Base-by-base conservation (phyloP, 768 basidiomycete species). In the Tricholoma flavovirens region DNA sequence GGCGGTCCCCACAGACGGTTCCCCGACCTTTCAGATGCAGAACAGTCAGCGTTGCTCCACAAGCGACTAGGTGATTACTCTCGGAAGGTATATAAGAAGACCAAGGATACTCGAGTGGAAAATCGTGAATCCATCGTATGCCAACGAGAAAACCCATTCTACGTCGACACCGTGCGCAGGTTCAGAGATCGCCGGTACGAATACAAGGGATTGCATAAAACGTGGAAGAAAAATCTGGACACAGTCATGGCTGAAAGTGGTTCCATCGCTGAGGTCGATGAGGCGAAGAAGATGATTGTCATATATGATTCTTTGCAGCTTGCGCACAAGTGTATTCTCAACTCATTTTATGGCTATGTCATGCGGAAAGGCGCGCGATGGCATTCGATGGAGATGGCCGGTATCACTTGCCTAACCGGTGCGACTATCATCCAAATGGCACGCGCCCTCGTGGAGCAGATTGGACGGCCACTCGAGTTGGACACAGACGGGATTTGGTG, bases 311-410 rank as follows among this genome's bases (percentile, higher is more conserved):
- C 97, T 4, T 81, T 99, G 32, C 97, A 99, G 70, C 86, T 99
- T 24, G 97, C 97, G 3, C 97, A 99, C 81, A 99, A 99, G 75
- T 98, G 95, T 67, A 99, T 99, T 67, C 83, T 99, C 61, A 99
- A 99, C 77, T 98, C 97, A 3, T 99, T 99, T 79, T 99, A 99
- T 67, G 97, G 97, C 33, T 99, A 99, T 64, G 96, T 99, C 68
- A 98, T 98, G 97, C 86, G 97, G 38, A 98, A 99, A 69, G 97
- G 97, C 52, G 97, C 97, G 15, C 79, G 97, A 29, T 99, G 97
- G 97, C 95, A 98, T 70, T 98, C 96, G 26, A 98, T 99, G 97
- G 97, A 99, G 76, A 99, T 99, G 97, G 97, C 97, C 1, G 97
- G 97, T 6, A 98, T 99, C 59, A 98, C 97, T 10, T 99, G 97